These are phyloP conservation scores for Fonsecaea pugnacius DNA, from an alignment of 2,329 filamentous ascomycete species.

Conservation along the genomic window DNA sequence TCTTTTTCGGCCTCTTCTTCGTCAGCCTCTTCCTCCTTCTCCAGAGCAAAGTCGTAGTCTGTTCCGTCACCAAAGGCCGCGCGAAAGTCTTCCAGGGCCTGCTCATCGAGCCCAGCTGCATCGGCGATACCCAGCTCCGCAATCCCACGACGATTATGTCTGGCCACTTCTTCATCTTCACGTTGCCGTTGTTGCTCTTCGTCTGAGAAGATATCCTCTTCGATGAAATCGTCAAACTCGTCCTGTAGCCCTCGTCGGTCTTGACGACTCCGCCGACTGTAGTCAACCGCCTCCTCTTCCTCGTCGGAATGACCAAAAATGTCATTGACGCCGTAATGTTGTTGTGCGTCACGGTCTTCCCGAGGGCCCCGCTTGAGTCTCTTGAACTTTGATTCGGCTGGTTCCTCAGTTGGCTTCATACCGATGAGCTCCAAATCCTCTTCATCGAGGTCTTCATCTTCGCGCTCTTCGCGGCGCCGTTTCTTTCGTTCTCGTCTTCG, in stretches of 20 bases:
- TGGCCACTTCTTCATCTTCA: slow-evolving; percentile 84
- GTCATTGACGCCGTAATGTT: slow-evolving; percentile 76
- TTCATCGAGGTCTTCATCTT: slow-evolving; percentile 84
- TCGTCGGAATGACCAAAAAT: slow-evolving; percentile 98
- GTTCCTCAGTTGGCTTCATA: slow-evolving; percentile 63
- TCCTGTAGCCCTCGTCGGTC: slow-evolving; percentile 68
- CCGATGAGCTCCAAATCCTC: slow-evolving; percentile 96
- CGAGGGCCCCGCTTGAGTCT: slow-evolving; percentile 90
- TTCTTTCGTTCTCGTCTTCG: slow-evolving; percentile 71
- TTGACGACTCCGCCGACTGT: slow-evolving; percentile 43
- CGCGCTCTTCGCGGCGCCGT: slow-evolving; percentile 74
- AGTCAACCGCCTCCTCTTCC: slow-evolving; percentile 62
- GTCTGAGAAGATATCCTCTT: slow-evolving; percentile 90
- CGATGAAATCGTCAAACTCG: slow-evolving; percentile 94
- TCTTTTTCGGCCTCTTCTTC: slow-evolving; percentile 79
- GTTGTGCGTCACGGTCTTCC: slow-evolving; percentile 68
- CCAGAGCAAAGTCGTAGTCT: slow-evolving; percentile 93
- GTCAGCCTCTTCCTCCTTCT: slow-evolving; percentile 80
- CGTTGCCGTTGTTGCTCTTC: slow-evolving; percentile 75
- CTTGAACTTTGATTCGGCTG: slow-evolving; percentile 81
- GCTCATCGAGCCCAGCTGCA: slow-evolving; percentile 84
- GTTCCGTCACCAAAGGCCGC: slow-evolving; percentile 94
- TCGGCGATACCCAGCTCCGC: slow-evolving; percentile 73
- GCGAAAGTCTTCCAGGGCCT: slow-evolving; percentile 92
- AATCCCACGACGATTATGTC: slow-evolving; percentile 70